Evolutionary conservation across 129 eudicot species (phyloP).

Genomic region (Chrysanthemum seticuspe): DNA sequence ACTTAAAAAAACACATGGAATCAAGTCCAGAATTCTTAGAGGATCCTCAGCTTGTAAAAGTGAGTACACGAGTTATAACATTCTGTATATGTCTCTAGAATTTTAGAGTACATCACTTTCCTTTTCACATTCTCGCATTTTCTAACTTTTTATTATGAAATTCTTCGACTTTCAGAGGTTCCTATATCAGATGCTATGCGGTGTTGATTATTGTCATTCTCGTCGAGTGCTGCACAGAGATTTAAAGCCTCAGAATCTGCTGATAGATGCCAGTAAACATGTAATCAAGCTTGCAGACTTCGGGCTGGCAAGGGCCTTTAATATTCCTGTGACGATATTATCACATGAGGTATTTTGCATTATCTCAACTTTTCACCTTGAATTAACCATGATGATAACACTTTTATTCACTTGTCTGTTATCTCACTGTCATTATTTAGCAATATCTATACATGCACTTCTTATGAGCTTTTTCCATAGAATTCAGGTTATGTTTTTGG

Average conservation of each 20-base stretch:
- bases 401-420: background rate
- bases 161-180: constrained; percentile 55
- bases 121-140: background rate
- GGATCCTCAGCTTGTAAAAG: constrained; percentile 73
- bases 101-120: too few species aligned
- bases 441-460: background rate
- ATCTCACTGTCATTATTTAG: background rate
- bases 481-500: too few species aligned
- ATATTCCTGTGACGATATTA: constrained; percentile 80
- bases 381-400: constrained; percentile 6
- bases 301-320: constrained; percentile 91
- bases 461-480: background rate
- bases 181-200: constrained; percentile 84
- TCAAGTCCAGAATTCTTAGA: constrained; percentile 72
- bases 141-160: background rate
- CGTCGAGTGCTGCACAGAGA: constrained; percentile 91
- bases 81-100: too few species aligned
- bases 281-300: constrained; percentile 91
- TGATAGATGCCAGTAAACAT: constrained; percentile 81
- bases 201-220: constrained; percentile 94
- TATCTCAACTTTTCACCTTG: background rate
- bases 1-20: constrained; percentile 88
- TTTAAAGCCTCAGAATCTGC: constrained; percentile 88
- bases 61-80: constrained; percentile 30
- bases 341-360: constrained; percentile 67